Percentiles rank a stretch among this genome's conserved stretches.
These are phyloP conservation scores for Cyberlindnera euphorbiiphila DNA, from an alignment of 805 yeast genomes.

Conservation along the genomic window DNA sequence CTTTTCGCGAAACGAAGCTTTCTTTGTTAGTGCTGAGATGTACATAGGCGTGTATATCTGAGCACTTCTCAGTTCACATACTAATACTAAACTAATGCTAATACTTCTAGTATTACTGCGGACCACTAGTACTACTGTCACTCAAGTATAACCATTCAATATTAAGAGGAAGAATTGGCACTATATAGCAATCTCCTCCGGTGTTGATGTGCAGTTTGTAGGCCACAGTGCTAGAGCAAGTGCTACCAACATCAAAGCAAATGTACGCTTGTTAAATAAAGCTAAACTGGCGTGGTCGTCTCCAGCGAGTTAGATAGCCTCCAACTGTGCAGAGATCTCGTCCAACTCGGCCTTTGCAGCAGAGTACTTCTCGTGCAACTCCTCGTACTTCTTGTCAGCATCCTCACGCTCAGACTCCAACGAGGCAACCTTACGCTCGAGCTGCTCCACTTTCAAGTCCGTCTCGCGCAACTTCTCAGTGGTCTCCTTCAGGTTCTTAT, in stretches of 20 bases:
- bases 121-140: no score
- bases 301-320: slow-evolving; percentile 35
- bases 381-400: slow-evolving; percentile 88
- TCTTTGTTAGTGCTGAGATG: no score
- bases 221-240: no score
- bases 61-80: no score
- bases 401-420: slow-evolving; percentile 90
- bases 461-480: slow-evolving; percentile 92
- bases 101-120: no score
- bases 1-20: no score
- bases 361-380: slow-evolving; percentile 73
- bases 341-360: slow-evolving; percentile 91
- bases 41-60: no score
- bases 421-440: slow-evolving; percentile 89
- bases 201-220: no score
- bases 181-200: slow-evolving; percentile 8
- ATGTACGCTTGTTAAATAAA: no score
- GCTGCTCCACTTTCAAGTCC: slow-evolving; percentile 93
- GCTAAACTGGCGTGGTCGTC: not conserved
- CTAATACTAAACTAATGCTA: no score
- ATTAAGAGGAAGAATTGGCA: no score
- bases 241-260: slow-evolving; percentile 7
- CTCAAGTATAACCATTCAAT: no score
- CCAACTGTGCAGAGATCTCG: slow-evolving; percentile 94
- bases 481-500: slow-evolving; percentile 86